A percentile compares a stretch with the other conserved stretches of the same genome.
These are phyloP conservation scores for Rutstroemia sp. DNA, from an alignment of 2,329 filamentous ascomycete species.

Conservation along the genomic window DNA sequence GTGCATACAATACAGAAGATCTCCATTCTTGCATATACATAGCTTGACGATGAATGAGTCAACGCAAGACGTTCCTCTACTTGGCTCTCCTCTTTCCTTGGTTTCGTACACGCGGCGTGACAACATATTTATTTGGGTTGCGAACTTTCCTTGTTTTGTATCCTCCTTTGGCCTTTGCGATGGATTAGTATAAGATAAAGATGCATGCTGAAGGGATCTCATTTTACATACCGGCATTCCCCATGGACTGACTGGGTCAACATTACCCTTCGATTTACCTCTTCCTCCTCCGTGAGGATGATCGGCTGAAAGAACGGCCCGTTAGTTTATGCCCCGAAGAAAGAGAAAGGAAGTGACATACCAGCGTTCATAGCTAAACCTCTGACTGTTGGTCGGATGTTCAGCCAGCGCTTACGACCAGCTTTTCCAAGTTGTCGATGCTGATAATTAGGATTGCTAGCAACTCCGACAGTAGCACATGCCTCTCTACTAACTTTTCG, in stretches of 20 bases:
- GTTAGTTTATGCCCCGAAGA: neutral
- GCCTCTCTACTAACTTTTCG: conserved; percentile 85
- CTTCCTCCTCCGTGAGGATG: conserved; percentile 98
- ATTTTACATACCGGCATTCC: conserved; percentile 71
- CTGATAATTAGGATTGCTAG: conserved; percentile 88
- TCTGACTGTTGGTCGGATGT: conserved; percentile 89
- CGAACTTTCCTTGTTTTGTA: conserved; percentile 87
- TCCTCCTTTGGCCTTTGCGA: conserved; percentile 62
- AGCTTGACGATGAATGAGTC: neutral
- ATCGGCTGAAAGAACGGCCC: conserved; percentile 49
- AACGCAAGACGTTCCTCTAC: conserved; percentile 29
- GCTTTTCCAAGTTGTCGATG: conserved; percentile 92
- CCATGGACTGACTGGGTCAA: conserved; percentile 93
- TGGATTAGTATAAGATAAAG: conserved; percentile 2
- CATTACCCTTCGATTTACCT: conserved; percentile 98
- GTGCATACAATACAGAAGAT: neutral
- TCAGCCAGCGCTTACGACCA: conserved; percentile 85
- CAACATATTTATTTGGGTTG: conserved; percentile 89
- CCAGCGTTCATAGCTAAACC: conserved; percentile 98
- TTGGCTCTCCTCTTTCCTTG: conserved; percentile 80
- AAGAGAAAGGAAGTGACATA: conserved; percentile 34
- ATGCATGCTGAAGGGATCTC: conserved; percentile 4
- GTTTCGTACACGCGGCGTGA: conserved; percentile 76
- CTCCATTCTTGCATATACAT: neutral
- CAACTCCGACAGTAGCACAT: conserved; percentile 87